Conservation (phyloP, 208 protist genomes). For the Herpetomonas tarakana region DNA sequence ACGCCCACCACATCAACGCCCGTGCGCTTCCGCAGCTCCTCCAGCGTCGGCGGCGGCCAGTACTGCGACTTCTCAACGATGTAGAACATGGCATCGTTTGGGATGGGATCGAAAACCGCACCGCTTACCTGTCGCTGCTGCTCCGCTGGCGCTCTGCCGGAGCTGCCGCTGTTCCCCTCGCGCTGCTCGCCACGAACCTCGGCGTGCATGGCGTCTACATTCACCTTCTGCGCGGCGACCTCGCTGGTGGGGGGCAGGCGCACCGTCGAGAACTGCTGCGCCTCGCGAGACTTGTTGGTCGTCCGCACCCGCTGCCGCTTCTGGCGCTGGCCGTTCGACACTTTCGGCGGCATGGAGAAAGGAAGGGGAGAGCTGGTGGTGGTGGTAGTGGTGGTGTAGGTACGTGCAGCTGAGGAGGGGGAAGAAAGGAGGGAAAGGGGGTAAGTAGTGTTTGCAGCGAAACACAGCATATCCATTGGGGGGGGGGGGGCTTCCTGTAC, state of each 20-base stretch:
- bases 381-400: neutral
- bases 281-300: conserved; percentile 78
- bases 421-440: conserved; percentile 10
- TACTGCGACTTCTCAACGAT: conserved; percentile 56
- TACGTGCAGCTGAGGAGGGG: conserved; percentile 4
- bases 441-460: conserved; percentile 7
- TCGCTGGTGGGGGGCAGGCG: conserved; percentile 58
- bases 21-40: conserved; percentile 45
- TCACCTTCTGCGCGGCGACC: conserved; percentile 30
- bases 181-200: conserved; percentile 3
- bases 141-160: neutral
- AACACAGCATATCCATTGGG: conserved; percentile 9
- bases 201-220: conserved; percentile 52
- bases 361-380: neutral
- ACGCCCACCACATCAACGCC: conserved; percentile 24
- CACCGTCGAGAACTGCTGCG: conserved; percentile 72
- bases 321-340: conserved; percentile 18
- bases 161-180: neutral
- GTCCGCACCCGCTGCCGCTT: conserved; percentile 68
- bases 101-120: conserved; percentile 68
- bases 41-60: conserved; percentile 70
- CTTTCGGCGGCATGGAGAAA: conserved; percentile 15
- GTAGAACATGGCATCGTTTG: conserved; percentile 68
- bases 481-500: neutral
- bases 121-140: neutral